Evolutionary conservation across 2,329 filamentous ascomycete genomes (phyloP), one percentile per base, ranked within the genome.

Genomic region (Mollisia scopiformis): DNA sequence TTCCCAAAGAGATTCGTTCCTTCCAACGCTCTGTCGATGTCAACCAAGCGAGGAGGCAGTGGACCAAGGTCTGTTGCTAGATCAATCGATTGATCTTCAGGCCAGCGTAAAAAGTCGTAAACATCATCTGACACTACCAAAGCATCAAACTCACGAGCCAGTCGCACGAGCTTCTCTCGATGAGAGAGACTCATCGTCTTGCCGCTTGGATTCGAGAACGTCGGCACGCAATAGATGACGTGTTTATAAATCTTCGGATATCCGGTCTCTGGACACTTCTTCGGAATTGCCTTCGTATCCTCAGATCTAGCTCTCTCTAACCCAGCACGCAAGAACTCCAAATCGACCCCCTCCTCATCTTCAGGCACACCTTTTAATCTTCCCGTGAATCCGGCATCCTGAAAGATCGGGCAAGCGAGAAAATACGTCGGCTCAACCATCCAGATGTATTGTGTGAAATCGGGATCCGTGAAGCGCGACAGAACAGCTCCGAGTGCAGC

Each of bases 101-200:
- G 69, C 87, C 87, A 91, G 68, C 85, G 80, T 10, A 92, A 76
- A 64, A 88, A 83, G 71, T 92, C 88, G 68, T 92, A 92, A 0
- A 91, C 88, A 73, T 92, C 89, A 71, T 92, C 88, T 2, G 84
- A 82, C 6, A 91, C 78, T 47, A 91, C 73, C 19, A 91, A 75
- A 2, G 86, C 86, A 70, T 91, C 87, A 66, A 81, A 87, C 51
- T 86, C 78, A 43, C 87, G 77, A 1, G 88, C 89, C 11, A 91
- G 69, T 13, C 76, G 75, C 11, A 91, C 81, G 1, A 91, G 76
- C 28, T 80, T 75, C 57, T 83, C 74, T n/a, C 89, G 79, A 39
- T 83, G 79, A 27, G 71, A 70, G 23, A 87, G 70, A 7, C 82
- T 83, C 83, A 90, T 88, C 1, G 87, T 87, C 68, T 84, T 83